phyloP scores from a whole-genome alignment of 2,329 filamentous ascomycete species.

The Hypomyces rosellus region DNA sequence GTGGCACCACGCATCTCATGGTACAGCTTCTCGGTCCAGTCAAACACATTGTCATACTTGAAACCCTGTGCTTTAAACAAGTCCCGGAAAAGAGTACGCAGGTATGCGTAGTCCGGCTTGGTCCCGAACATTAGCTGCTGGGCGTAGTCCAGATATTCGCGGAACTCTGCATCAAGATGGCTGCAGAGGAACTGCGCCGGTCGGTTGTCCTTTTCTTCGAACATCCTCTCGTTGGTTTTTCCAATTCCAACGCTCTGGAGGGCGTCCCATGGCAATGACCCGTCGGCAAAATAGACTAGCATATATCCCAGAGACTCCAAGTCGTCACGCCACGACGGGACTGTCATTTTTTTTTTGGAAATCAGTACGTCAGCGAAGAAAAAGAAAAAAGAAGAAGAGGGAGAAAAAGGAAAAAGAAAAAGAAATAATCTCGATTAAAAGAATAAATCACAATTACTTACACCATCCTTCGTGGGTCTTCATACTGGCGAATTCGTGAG shows the following conservation, averaged over 20 bases:
- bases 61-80: slow-evolving; percentile 66
- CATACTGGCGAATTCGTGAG: not conserved
- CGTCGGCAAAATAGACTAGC: not conserved
- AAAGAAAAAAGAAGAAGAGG: no score
- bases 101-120: slow-evolving; percentile 70
- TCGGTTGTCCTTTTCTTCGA: slow-evolving; percentile 34
- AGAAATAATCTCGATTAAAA: not conserved
- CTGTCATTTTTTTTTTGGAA: not conserved
- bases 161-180: slow-evolving; percentile 69
- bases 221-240: slow-evolving; percentile 50
- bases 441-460: not conserved
- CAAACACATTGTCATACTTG: slow-evolving; percentile 72
- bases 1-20: no score
- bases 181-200: slow-evolving; percentile 66
- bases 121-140: slow-evolving; percentile 67
- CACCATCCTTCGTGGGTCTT: not conserved
- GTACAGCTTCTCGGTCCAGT: slow-evolving; percentile 50
- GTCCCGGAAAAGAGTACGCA: slow-evolving; percentile 69
- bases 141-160: slow-evolving; percentile 70
- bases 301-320: not conserved
- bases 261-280: slow-evolving; percentile 65
- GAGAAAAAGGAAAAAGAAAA: no score
- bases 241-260: slow-evolving; percentile 58
- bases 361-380: not conserved
- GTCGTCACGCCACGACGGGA: not conserved